Base-by-base conservation (phyloP, 1,139 yeast species). In the Arxiozyma slooffiae region DNA sequence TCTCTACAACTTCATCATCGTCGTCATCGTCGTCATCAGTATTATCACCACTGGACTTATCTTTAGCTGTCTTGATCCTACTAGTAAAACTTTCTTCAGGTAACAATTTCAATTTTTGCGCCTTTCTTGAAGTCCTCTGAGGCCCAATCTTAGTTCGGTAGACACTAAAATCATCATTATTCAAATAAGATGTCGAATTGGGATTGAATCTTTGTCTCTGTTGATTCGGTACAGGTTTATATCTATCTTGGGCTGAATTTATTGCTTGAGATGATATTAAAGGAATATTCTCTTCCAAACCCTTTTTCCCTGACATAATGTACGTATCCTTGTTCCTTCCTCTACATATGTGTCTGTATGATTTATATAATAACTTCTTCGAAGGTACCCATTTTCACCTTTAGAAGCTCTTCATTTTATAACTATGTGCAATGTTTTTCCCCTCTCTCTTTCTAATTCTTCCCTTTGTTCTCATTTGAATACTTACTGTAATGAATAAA, bases 51-150 rank as follows among this genome's bases (percentile, higher is more conserved):
- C 23, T 41, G 14, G 9, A 21, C 11, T 20, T 26, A 17, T 34
- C 22, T 20, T 38, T 6, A 30, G n/a, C 11, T 30, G 2, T 17
- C 22, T 41, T 40, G n/a, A 36, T 18, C 22, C 48, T 38, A 9
- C 43, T 58, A 50, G 55, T 54, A 47, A 62, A 62, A 7, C 86
- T 83, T 51, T 85, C 90, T 53, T 88, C 96, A 0, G 97, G 97
- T 46, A 90, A 71, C 30, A 90, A 71, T 64, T 89, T 88, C 55
- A 90, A 75, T 67, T 87, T 90, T 65, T 87, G 96, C 0, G 94
- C 80, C 0, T 95, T 86, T 63, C 92, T 79, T 44, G 96, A 85
- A 0, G 95, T 83, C 63, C 97, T 74, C 63, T 89, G 96, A 5
- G 95, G 85, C 0, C 95, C 96, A 18, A 79, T 71, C 54, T 80